Base-by-base conservation (phyloP, 805 yeast species). In the Kodamaea leandrae region DNA sequence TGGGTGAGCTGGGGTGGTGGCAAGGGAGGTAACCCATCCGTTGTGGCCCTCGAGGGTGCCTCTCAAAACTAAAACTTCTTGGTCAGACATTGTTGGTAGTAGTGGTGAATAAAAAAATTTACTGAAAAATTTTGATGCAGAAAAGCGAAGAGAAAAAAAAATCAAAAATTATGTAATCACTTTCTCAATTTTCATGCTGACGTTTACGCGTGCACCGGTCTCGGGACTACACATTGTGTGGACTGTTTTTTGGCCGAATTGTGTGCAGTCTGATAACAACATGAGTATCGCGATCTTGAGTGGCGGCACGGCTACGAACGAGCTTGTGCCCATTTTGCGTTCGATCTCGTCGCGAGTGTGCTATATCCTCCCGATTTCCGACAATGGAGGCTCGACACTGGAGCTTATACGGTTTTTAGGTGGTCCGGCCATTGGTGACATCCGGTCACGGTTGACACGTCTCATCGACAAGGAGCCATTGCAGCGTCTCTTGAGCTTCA, bases 11-110 rank as follows among this genome's bases (percentile, higher is more conserved):
- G 89, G 85, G 70, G 96, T 83, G 77, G 98, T 93, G 76, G 98
- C 96, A 65, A 93, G 81, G 71, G 96, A 82, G 57, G 99, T 93
- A 68, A 93, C 99, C 98, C 98, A 91, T 67, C 74, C 74, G 54
- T 64, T 66, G 72, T 71, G 74, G 51, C 87, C 96, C 80, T 91
- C 97, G 72, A 93, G 85, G 83, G 98, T 87, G 74, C 98, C 99
- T 84, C 98, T 90, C 74, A 93, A 86, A 75, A 91, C 96, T 80
- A 91, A 82, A 83, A 90, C 95, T 86, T 90, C 97, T 75, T 80
- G 83, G 65, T 78, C 80, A 74, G 89, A 77, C 90, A 84, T 84
- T 46, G 47, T 62, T 37, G 33, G 37, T 43, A 25, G 36, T 24
- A 36, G 25, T 33, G 19, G 15, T 17, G 32, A 18, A 19, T 26